Percentiles rank a stretch among this genome's conserved stretches.
These are phyloP conservation scores for Salix purpurea DNA, from an alignment of 345 rosid species.

Conservation along the genomic window DNA sequence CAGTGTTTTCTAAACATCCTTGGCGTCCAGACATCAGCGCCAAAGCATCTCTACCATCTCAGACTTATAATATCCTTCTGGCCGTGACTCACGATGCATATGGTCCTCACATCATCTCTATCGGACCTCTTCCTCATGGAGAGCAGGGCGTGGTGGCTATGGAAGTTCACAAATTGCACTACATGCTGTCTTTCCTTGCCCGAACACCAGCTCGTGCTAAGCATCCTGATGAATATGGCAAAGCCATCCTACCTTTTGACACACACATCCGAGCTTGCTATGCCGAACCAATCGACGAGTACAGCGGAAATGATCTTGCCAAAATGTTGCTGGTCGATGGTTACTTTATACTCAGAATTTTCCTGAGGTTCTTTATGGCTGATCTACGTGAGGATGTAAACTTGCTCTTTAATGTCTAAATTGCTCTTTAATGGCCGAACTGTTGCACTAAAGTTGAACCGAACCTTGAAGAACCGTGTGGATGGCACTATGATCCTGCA, in stretches of 20 bases:
- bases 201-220: background rate
- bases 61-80: background rate
- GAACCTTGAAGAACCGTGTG: too few relatives aligned
- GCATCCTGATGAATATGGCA: slow-evolving; percentile 1
- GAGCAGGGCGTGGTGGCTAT: background rate
- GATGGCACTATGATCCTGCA: too few relatives aligned
- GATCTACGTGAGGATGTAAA: background rate
- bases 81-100: too few relatives aligned
- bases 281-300: background rate
- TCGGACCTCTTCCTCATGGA: background rate
- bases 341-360: slow-evolving; percentile 15
- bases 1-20: too few relatives aligned
- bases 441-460: too few relatives aligned
- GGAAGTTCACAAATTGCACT: background rate
- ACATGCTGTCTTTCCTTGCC: background rate
- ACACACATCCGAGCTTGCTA: background rate
- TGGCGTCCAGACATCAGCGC: background rate
- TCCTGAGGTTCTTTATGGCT: slow-evolving; percentile 15
- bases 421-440: too few relatives aligned
- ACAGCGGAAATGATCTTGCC: background rate
- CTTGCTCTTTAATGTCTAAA: too few relatives aligned
- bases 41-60: background rate
- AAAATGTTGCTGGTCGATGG: too few relatives aligned
- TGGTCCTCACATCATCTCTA: too few relatives aligned
- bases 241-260: background rate